Conservation (phyloP, 345 rosid species). For the Euphorbia pulcherrima region DNA sequence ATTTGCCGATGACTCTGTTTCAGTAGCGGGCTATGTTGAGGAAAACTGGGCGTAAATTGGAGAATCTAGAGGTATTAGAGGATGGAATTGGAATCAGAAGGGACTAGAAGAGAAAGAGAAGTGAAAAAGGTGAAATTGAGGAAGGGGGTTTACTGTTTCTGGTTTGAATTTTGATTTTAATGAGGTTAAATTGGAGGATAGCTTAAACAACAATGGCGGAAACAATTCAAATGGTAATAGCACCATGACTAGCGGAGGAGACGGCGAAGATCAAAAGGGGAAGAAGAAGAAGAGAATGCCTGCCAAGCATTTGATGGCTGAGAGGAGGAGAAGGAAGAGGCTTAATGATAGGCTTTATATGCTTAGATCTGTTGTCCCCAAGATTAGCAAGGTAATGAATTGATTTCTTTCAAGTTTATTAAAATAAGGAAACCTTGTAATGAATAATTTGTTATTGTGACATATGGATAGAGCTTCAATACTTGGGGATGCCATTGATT, state of each 20-base stretch:
- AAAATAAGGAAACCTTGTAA: not conserved
- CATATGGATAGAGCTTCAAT: conserved; percentile 99
- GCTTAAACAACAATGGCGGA: conserved; percentile 42
- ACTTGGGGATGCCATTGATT: conserved; percentile 94
- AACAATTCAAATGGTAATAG: conserved; percentile 44
- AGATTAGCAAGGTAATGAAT: conserved; percentile 24
- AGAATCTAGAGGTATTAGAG: conserved; percentile 50
- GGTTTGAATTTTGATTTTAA: conserved; percentile 80
- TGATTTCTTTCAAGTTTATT: not conserved
- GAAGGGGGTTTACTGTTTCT: conserved; percentile 50
- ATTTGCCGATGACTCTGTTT: conserved; percentile 67
- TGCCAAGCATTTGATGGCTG: conserved; percentile 96
- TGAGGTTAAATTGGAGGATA: conserved; percentile 51
- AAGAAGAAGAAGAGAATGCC: conserved; percentile 75
- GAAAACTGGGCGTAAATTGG: conserved; percentile 40
- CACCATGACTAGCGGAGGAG: conserved; percentile 31
- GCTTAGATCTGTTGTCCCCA: conserved; percentile 28
- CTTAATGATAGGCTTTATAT: conserved; percentile 96
- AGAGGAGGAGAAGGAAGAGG: conserved; percentile 93
- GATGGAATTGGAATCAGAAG: conserved; percentile 19
- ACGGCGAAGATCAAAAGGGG: conserved; percentile 52
- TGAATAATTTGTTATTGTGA: conserved; percentile 7
- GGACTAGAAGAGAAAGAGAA: conserved; percentile 25
- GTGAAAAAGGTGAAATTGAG: conserved; percentile 45
- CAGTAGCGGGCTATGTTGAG: conserved; percentile 74